These are phyloP conservation scores for Agapanthus africanus DNA, from an alignment of 106 monocot genomes.

Conservation along the genomic window DNA sequence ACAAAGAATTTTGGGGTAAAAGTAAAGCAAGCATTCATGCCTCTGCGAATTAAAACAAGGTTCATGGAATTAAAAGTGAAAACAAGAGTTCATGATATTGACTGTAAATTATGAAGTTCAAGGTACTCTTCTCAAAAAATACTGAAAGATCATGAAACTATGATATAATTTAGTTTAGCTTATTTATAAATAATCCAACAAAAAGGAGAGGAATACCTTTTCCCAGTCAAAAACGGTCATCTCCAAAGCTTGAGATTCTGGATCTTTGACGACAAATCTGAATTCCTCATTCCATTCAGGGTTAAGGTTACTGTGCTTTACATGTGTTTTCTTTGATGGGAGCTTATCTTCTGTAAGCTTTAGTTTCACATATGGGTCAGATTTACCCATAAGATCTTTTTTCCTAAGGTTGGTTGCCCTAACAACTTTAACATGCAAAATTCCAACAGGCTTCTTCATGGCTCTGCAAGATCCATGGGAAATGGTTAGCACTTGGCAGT, in stretches of 20 bases:
- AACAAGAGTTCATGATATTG: no score
- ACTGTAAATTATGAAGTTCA: no score
- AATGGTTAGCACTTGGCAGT: not conserved
- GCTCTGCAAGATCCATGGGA: slow-evolving; percentile 35
- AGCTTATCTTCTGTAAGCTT: slow-evolving; percentile 60
- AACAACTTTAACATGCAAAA: slow-evolving; percentile 61
- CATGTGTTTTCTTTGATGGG: slow-evolving; percentile 69
- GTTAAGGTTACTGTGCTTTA: slow-evolving; percentile 74
- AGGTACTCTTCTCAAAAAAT: no score
- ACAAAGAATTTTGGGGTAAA: no score
- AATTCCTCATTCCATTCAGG: slow-evolving; percentile 98
- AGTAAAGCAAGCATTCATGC: no score
- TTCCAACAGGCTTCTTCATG: slow-evolving; percentile 66
- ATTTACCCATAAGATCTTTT: slow-evolving; percentile 79
- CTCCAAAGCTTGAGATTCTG: slow-evolving; percentile 65
- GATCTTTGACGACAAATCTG: slow-evolving; percentile 66
- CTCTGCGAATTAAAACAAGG: no score
- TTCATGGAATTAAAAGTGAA: no score
- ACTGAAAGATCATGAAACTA: no score
- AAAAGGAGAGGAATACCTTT: slow-evolving; percentile 31
- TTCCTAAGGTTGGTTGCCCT: slow-evolving; percentile 58
- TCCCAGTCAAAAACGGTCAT: slow-evolving; percentile 70
- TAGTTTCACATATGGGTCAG: slow-evolving; percentile 75
- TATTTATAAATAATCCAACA: no score
- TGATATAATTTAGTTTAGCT: no score